phyloP scores from a whole-genome alignment of 2,329 filamentous ascomycete species.

The Fusarium aywerte region DNA sequence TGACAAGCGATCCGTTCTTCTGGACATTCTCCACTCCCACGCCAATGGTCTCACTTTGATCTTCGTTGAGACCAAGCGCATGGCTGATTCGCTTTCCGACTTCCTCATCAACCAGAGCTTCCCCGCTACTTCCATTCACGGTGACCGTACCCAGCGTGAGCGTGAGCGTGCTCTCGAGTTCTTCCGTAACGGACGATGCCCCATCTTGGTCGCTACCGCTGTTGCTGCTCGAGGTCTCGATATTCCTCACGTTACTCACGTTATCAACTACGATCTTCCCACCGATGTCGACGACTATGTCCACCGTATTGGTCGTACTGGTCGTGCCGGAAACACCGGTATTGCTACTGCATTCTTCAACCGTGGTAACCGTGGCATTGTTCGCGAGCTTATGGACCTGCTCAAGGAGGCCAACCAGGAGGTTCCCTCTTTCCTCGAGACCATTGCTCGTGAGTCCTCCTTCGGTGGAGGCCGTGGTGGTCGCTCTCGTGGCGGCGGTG shows the following conservation, averaged over 20 bases:
- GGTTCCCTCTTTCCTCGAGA: slow-evolving; percentile 92
- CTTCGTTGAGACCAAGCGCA: slow-evolving; percentile 99
- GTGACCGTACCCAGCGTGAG: slow-evolving; percentile 97
- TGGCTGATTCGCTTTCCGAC: slow-evolving; percentile 97
- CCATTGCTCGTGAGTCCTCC: slow-evolving; percentile 93
- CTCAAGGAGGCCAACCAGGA: slow-evolving; percentile 99
- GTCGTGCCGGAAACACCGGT: slow-evolving; percentile 99
- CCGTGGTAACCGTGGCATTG: slow-evolving; percentile 97
- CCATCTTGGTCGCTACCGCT: slow-evolving; percentile 95
- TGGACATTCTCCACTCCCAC: slow-evolving; percentile 97
- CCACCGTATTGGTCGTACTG: slow-evolving; percentile 99
- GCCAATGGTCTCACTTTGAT: slow-evolving; percentile 90
- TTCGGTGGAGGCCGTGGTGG: slow-evolving; percentile 77
- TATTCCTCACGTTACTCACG: slow-evolving; percentile 96
- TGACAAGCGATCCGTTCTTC: slow-evolving; percentile 97
- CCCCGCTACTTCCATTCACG: slow-evolving; percentile 97
- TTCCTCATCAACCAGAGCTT: slow-evolving; percentile 99
- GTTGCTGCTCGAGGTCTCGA: slow-evolving; percentile 89
- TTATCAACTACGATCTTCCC: slow-evolving; percentile 99
- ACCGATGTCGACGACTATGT: slow-evolving; percentile 99
- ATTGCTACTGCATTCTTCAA: slow-evolving; percentile 99
- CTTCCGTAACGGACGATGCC: slow-evolving; percentile 95
- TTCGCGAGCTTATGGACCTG: slow-evolving; percentile 95
- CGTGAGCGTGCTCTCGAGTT: slow-evolving; percentile 97
- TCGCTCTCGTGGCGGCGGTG: slow-evolving; percentile 62